phyloP scores from a whole-genome alignment of 352 stramenopile species.

The Paralagenidium karlingii region DNA sequence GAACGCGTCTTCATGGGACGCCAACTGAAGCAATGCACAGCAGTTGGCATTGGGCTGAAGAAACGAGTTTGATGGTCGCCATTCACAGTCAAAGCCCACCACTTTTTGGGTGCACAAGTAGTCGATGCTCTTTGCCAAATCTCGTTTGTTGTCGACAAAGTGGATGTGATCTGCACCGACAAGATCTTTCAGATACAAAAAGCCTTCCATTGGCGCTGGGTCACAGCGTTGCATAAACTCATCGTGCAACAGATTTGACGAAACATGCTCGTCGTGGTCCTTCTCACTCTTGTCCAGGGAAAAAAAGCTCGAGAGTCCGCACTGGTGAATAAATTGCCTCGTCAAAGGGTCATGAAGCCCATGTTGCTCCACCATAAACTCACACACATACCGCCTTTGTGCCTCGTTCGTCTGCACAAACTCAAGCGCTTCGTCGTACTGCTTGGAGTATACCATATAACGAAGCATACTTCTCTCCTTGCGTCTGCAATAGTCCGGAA shows the following conservation, averaged over 20 bases:
- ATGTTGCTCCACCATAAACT: constrained; percentile 31
- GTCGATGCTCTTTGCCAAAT: constrained; percentile 16
- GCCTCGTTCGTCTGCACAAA: constrained; percentile 12
- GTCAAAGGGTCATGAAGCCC: constrained; percentile 23
- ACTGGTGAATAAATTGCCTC: constrained; percentile 37
- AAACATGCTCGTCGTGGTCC: not conserved
- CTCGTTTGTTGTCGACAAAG: constrained; percentile 38
- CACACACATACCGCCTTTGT: constrained; percentile 34
- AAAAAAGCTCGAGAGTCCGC: constrained; percentile 24
- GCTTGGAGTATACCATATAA: constrained; percentile 44
- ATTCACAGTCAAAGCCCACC: constrained; percentile 73
- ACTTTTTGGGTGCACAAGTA: constrained; percentile 25
- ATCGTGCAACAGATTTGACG: constrained; percentile 22
- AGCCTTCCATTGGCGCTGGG: constrained; percentile 18
- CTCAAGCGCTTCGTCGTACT: constrained; percentile 40
- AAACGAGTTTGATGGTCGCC: no score
- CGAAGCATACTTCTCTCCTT: constrained; percentile 29
- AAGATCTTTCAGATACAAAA: constrained; percentile 27
- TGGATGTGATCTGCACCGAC: constrained; percentile 27
- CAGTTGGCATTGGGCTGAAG: no score
- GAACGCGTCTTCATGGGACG: constrained; percentile 38
- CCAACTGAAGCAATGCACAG: constrained; percentile 57
- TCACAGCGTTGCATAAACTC: no score
- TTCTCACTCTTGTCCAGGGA: constrained; percentile 23
- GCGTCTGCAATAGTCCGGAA: constrained; percentile 32